Evolutionary conservation across 306 rosid genomes (phyloP).

Genomic region (Acacia melanoxylon): DNA sequence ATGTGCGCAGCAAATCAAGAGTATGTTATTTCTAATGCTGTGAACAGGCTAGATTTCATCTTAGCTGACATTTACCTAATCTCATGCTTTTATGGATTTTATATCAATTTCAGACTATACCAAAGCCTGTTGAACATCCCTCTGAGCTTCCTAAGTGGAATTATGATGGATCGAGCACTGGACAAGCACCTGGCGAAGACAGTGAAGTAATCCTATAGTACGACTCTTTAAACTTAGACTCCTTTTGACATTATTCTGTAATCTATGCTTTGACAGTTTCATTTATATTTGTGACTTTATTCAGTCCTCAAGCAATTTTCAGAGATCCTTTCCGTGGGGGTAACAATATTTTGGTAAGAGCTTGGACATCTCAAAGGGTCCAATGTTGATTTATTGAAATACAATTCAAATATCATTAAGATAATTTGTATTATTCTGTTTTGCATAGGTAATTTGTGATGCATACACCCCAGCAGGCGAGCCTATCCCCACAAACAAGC

Average conservation of each 20-base stretch:
- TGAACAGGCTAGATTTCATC: slow-evolving; percentile 4
- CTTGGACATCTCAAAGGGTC: slow-evolving; percentile 19
- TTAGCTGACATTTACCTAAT: slow-evolving; percentile 16
- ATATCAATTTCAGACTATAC: slow-evolving; percentile 60
- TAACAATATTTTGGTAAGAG: slow-evolving; percentile 88
- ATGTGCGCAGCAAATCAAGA: slow-evolving; percentile 95
- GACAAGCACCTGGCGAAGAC: slow-evolving; percentile 99
- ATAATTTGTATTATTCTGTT: slow-evolving; percentile 29
- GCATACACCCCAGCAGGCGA: slow-evolving; percentile 87
- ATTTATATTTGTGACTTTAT: slow-evolving; percentile 21
- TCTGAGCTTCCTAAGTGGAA: slow-evolving; percentile 99
- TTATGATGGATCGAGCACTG: slow-evolving; percentile 98
- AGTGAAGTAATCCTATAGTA: slow-evolving; percentile 99
- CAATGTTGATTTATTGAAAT: slow-evolving; percentile 25
- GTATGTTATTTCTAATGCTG: slow-evolving; percentile 47
- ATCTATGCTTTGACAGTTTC: slow-evolving; percentile 15
- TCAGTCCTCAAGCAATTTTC: slow-evolving; percentile 96
- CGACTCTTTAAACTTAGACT: slow-evolving; percentile 40
- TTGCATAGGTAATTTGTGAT: slow-evolving; percentile 83
- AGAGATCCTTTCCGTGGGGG: slow-evolving; percentile 99
- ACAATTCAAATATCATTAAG: slow-evolving; percentile 23
- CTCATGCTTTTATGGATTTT: slow-evolving; percentile 23
- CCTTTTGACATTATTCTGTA: slow-evolving; percentile 2
- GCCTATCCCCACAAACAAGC: slow-evolving; percentile 98
- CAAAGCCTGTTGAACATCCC: slow-evolving; percentile 90